phyloP scores from a whole-genome alignment of 2,329 filamentous ascomycete species.

The Sporothrix schenckii region DNA sequence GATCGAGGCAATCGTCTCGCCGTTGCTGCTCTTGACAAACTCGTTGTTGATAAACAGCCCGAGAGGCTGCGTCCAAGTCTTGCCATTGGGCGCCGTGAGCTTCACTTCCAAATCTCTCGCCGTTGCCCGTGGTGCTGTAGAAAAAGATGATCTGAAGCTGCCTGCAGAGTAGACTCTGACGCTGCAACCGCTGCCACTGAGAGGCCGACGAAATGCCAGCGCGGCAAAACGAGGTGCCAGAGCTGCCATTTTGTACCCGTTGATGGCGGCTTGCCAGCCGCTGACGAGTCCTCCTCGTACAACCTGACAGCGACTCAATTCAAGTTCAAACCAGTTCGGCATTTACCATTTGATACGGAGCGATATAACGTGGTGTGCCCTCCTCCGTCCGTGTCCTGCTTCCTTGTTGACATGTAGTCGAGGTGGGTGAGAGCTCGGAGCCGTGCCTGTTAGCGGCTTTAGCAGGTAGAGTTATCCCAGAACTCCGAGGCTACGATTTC shows the following conservation, averaged over 20 bases:
- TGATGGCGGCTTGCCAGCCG: not conserved
- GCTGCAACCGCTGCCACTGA: not conserved
- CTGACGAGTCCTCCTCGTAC: no score
- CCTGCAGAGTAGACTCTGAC: not conserved
- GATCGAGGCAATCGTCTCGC: constrained; percentile 65
- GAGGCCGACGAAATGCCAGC: not conserved
- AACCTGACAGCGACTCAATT: not conserved
- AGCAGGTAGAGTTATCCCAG: not conserved
- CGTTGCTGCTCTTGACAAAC: constrained; percentile 68
- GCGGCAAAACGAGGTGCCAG: not conserved
- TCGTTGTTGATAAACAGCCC: constrained; percentile 87
- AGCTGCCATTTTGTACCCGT: not conserved
- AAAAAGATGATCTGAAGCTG: constrained; percentile 7
- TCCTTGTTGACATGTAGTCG: not conserved
- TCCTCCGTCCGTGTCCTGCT: not conserved
- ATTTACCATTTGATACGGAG: not conserved
- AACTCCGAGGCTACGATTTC: not conserved
- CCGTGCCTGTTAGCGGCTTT: not conserved
- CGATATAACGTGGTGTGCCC: not conserved
- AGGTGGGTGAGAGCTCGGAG: not conserved
- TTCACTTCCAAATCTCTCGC: constrained; percentile 49
- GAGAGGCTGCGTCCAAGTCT: constrained; percentile 69
- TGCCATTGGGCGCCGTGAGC: constrained; percentile 75
- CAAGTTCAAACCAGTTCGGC: not conserved
- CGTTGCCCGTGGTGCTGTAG: not conserved